Base-by-base conservation (phyloP, 2,329 filamentous ascomycete species). In the Cladosporium sp. region DNA sequence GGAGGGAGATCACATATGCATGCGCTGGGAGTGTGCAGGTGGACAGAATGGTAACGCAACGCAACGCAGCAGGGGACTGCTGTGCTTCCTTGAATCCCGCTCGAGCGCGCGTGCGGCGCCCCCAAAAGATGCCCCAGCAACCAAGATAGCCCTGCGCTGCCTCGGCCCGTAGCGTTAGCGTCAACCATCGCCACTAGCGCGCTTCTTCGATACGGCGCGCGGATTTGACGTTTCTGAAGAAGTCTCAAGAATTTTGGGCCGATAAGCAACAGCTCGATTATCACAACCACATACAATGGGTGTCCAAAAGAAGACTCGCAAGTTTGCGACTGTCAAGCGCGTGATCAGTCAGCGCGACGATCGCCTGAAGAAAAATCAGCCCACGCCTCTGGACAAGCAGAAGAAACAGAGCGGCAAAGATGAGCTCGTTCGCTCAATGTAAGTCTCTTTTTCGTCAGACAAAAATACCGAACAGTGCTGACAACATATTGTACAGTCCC, bases 281-380 rank as follows among this genome's bases (percentile, higher is more conserved):
- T 13, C 19, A 24, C 19, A 15, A 50, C 19, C 47, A 50, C 20
- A n/a, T 56, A 65, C 4, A 35, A 97, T 97, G 93, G 92, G 91
- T 76, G 84, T 91, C 65, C 84, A 87, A 62, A 96, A 96, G 79
- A 90, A 87, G 73, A 96, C 90, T 54, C 86, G 92, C 78, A 97
- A 97, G 78, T 97, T 96, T 73, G 93, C 86, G 35, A 64, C 84
- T 75, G 85, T 91, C 70, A 95, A 96, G 79, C 82, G 90, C 65
- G 78, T 96, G 54, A 91, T 97, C 66, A 87, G 89, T 49, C 85
- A 89, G 69, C 84, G 86, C 58, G 92, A 97, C 79, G 85, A 83
- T 45, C 82, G 91, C 57, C 79, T 95, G 72, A 91, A 93, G 74
- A 87, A 90, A 75, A 95, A 95, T 75, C 83, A 88, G 66, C 76